Percentiles rank a stretch among this genome's conserved stretches.
Evolutionary conservation across 2,329 filamentous ascomycete genomes (phyloP).

Genomic region (Fusarium sulawesiense): DNA sequence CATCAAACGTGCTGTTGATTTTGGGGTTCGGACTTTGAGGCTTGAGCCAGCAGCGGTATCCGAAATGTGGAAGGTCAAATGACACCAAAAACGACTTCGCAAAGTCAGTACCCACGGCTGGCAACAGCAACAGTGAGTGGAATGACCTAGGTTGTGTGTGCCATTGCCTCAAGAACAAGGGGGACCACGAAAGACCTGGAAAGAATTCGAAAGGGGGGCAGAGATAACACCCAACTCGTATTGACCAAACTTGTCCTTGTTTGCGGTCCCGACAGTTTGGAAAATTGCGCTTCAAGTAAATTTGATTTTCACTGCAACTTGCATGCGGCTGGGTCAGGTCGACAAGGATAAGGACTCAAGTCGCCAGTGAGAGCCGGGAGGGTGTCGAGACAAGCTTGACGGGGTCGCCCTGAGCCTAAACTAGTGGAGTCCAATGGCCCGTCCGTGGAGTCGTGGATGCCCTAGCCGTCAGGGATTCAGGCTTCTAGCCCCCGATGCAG

Average conservation of each 20-base stretch:
- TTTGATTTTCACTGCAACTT: conserved; percentile 45
- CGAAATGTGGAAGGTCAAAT: conserved; percentile 39
- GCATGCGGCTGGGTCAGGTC: conserved; percentile 39
- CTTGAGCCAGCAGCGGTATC: neutral
- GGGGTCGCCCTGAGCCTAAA: conserved; percentile 41
- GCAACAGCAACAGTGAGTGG: conserved; percentile 37
- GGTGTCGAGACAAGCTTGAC: conserved; percentile 44
- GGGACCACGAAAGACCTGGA: conserved; percentile 27
- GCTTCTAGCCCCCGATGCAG: conserved; percentile 46
- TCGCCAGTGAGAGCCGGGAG: conserved; percentile 28
- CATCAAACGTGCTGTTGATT: neutral
- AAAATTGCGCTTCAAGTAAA: conserved; percentile 51
- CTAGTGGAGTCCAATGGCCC: conserved; percentile 30
- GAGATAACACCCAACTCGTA: conserved; percentile 41
- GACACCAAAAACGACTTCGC: conserved; percentile 35
- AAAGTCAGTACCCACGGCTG: conserved; percentile 39
- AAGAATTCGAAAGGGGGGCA: conserved; percentile 25
- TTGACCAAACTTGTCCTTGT: conserved; percentile 40
- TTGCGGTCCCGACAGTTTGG: conserved; percentile 51
- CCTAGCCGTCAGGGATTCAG: conserved; percentile 45
- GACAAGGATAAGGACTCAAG: conserved; percentile 38
- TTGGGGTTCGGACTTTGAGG: neutral
- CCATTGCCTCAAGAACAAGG: conserved; percentile 24
- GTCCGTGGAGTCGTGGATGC: conserved; percentile 34
- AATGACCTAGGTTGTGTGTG: conserved; percentile 25